Evolutionary conservation across 2,329 filamentous ascomycete species (phyloP), one percentile per base, ranked within the genome.

Genomic region (Helminthosporium solani): DNA sequence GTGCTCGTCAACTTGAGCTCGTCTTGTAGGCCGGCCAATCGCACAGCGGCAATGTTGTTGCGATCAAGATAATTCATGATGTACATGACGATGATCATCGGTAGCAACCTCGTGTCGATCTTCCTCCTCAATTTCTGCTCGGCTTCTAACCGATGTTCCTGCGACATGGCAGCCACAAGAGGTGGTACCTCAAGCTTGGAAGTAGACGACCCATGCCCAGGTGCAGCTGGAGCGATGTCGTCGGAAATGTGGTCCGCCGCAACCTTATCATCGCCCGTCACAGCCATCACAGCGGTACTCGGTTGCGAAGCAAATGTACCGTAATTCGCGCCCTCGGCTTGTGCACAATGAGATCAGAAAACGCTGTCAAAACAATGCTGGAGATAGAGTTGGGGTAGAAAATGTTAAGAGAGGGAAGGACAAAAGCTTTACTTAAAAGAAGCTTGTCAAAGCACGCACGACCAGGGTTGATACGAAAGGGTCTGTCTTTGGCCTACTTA

Each of bases 1-100:
- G 75, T 77, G 54, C 80, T 71, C 33, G 67, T 67, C 50, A 87
- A 72, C 1, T 73, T 63, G 18, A 87, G 69, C 41, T 87, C 85
- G 7, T 74, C 73, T 46, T 86, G 79, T 16, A 88, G 72, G 5
- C 84, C 84, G 12, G 69, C 67, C 33, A 88, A 74, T 18, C 81
- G 77, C 1, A 85, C 85, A 1, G 83, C 78, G 2, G 83, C 83
- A 52, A 87, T 86, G 66, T 87, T 85, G 64, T 85, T 85, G 28
- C 83, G 74, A 58, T 86, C 83, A 11, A 86, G 69, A 66, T 88
- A 90, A 70, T 90, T 89, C 72, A 87, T 67, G 64, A 90, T 87
- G 61, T 89, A 90, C 73, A 90, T 87, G 53, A 89, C 66, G 38
- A 90, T 81, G 46, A 90, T 74, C 70, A 84, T 83, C 0, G 85